Evolutionary conservation across 306 rosid genomes (phyloP), one percentile per base, ranked within the genome.

Genomic region (Vigna reflexopilosa): DNA sequence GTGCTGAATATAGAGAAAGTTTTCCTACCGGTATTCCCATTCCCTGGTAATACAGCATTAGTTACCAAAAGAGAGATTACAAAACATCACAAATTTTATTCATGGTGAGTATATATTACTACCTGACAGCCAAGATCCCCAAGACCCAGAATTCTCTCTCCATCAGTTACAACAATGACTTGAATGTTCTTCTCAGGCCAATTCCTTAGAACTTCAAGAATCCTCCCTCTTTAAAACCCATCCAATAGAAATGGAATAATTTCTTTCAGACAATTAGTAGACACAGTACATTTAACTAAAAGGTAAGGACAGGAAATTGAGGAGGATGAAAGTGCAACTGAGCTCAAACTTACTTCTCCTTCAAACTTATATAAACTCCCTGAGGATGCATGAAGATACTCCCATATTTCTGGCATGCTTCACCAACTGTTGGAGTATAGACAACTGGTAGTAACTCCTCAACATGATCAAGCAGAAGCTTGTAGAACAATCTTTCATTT

Each of bases 51-150:
- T 17, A 78, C 15, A 56, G 10, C 70, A 81, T 16, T 47, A 24
- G 49, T 71, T 78, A 13, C 17, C 69, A 70, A 51, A 68, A 42
- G 50, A 79, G 24, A 79, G 22, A 57, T 69, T 38, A 62, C 42
- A 36, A 51, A 68, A 45, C n/a, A 70, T 77, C 63, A 38, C 9
- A 24, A 74, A 63, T 28, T 54, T 57, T 42, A 58, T 16, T 40
- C 6, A 9, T 26, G 44, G 63, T 12, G 69, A 73, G n/a, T 50
- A 58, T 66, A 22, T 22, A 22, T 22, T 22, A 52, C 61, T 19
- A 95, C 98, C 85, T 95, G 98, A 81, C 97, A 95, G 34, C 98
- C 98, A 75, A 95, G 98, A 85, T 95, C 98, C 24, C 98, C 98
- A 11, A 95, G 91, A 52, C 98, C 98, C 81, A 95, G 67, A 80